phyloP scores from a whole-genome alignment of 1,284 basidiomycete species.

The Pyrrhoderma noxium region DNA sequence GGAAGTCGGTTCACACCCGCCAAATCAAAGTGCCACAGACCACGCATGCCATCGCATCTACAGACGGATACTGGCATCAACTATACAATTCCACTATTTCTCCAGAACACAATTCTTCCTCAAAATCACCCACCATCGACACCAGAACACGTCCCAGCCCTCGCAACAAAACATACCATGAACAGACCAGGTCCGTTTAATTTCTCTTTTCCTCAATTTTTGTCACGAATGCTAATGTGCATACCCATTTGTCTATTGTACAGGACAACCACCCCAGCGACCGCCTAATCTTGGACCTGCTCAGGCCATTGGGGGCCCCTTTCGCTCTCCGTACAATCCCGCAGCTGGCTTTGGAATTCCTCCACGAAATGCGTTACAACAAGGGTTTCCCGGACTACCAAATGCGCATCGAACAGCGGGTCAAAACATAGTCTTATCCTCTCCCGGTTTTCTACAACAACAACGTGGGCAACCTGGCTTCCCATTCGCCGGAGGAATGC shows the following conservation, averaged over 20 bases:
- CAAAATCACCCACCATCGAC: not conserved
- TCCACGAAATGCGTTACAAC: constrained; percentile 48
- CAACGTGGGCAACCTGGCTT: constrained; percentile 50
- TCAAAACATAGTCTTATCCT: constrained; percentile 50
- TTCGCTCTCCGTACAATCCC: constrained; percentile 52
- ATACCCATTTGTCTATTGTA: constrained; percentile 10
- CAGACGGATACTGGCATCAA: no score
- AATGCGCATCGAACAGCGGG: constrained; percentile 47
- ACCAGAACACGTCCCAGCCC: not conserved
- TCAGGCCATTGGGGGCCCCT: constrained; percentile 52
- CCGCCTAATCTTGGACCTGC: constrained; percentile 66
- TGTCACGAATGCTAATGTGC: not conserved
- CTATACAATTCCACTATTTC: no score
- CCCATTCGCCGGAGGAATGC: constrained; percentile 47
- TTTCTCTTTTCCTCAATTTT: not conserved
- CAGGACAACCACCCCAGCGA: constrained; percentile 74
- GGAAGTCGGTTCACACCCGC: not conserved
- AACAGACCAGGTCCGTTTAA: constrained; percentile 21
- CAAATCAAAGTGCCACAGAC: not conserved
- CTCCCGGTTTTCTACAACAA: constrained; percentile 58
- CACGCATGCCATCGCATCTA: not conserved
- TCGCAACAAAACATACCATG: constrained; percentile 18
- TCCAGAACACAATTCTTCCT: not conserved
- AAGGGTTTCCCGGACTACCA: constrained; percentile 46
- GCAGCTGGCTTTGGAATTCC: constrained; percentile 46